Percentiles rank a stretch among this genome's conserved stretches.
Conservation (phyloP, 179 eudicot species). For the Spinacia oleracea region DNA sequence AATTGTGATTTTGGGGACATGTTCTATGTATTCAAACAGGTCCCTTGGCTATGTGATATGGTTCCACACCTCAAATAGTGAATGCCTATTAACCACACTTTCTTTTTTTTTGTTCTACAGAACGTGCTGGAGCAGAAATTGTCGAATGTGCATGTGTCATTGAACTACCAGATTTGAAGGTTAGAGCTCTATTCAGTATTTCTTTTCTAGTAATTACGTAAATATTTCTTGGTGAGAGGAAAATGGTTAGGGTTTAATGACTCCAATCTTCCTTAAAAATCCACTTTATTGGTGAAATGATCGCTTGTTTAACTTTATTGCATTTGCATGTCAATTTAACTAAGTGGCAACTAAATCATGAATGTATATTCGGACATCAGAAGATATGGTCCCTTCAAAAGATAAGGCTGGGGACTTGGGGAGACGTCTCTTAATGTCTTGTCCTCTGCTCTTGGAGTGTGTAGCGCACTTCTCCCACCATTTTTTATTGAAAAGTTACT, state of each 20-base stretch:
- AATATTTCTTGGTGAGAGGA: neutral
- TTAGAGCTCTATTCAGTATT: constrained; percentile 19
- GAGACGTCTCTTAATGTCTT: no score
- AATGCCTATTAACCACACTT: constrained; percentile 4
- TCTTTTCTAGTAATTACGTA: neutral
- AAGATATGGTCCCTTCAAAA: neutral
- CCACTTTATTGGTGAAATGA: neutral
- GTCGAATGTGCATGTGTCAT: constrained; percentile 86
- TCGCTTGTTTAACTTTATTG: neutral
- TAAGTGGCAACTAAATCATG: neutral
- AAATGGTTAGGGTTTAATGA: neutral
- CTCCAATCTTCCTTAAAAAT: neutral
- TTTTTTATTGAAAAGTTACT: no score
- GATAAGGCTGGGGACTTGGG: neutral
- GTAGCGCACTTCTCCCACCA: no score
- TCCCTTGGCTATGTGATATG: constrained; percentile 1
- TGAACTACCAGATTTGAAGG: constrained; percentile 79
- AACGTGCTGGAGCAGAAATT: constrained; percentile 82
- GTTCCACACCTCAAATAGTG: neutral
- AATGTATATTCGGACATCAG: neutral
- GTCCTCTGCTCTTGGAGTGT: neutral
- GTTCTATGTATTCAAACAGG: constrained; percentile 1
- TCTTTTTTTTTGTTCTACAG: constrained; percentile 33
- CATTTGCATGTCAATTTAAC: neutral
- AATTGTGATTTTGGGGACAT: neutral